Percentiles rank a stretch among this genome's conserved stretches.
Evolutionary conservation across 2,329 filamentous ascomycete species (phyloP).

Genomic region (Penicillium expansum): DNA sequence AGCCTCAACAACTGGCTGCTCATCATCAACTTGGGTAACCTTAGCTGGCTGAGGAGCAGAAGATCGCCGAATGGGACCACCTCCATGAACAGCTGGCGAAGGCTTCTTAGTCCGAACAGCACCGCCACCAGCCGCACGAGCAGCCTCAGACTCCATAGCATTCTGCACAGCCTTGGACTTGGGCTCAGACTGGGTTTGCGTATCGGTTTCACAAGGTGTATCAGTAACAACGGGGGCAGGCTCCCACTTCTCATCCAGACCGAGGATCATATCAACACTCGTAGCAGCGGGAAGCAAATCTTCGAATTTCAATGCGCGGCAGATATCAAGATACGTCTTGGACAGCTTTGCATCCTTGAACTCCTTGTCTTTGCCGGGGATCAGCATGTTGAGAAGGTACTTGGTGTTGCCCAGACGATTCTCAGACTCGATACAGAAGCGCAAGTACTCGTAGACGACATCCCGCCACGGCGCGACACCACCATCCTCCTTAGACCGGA

Average conservation of each 20-base stretch:
- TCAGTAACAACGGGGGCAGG: constrained; percentile 12
- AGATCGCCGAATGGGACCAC: constrained; percentile 37
- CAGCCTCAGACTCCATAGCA: constrained; percentile 35
- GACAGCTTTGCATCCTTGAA: constrained; percentile 62
- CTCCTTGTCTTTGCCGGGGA: constrained; percentile 71
- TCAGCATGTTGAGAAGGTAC: constrained; percentile 78
- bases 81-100: constrained; percentile 21
- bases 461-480: constrained; percentile 72
- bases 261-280: constrained; percentile 61
- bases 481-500: constrained; percentile 66
- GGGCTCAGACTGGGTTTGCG: background rate
- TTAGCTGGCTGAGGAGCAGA: constrained; percentile 30
- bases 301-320: constrained; percentile 63
- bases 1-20: constrained; percentile 18
- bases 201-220: background rate
- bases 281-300: constrained; percentile 63
- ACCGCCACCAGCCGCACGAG: constrained; percentile 35
- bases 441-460: constrained; percentile 73
- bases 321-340: constrained; percentile 70
- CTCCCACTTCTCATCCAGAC: constrained; percentile 29
- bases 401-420: constrained; percentile 94
- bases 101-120: constrained; percentile 25
- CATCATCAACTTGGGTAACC: constrained; percentile 19
- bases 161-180: constrained; percentile 33
- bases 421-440: constrained; percentile 68